phyloP scores from a whole-genome alignment of 2,329 filamentous ascomycete genomes.

The Pestalotiopsis sp. region DNA sequence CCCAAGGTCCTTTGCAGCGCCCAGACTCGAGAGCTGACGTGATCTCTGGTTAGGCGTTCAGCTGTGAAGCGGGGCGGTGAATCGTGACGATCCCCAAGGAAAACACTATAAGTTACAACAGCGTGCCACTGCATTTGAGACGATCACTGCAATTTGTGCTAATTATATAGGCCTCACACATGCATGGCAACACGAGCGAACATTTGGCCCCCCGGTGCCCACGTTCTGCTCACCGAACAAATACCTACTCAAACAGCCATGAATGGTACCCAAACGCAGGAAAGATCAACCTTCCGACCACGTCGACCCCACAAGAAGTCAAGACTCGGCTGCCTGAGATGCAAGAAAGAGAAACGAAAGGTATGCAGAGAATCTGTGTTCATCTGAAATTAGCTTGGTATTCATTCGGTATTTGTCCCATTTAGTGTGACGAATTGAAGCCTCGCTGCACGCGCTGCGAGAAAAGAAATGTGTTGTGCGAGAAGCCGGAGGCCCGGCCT shows the following conservation, averaged over 20 bases:
- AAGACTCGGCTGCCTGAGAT: background rate
- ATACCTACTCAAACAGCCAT: background rate
- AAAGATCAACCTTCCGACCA: background rate
- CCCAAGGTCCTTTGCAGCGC: too few relatives aligned
- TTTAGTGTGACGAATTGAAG: background rate
- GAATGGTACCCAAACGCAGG: background rate
- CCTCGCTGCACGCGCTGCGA: slow-evolving; percentile 4
- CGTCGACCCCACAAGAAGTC: slow-evolving; percentile 6
- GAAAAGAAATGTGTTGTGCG: background rate
- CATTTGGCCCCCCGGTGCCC: background rate
- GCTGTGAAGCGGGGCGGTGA: too few relatives aligned
- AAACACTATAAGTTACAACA: too few relatives aligned
- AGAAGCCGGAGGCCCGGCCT: background rate
- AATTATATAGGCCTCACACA: too few relatives aligned
- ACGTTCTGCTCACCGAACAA: background rate
- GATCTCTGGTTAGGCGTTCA: too few relatives aligned
- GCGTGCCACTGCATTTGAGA: too few relatives aligned
- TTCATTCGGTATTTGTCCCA: background rate
- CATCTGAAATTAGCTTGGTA: background rate
- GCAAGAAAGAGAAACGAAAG: slow-evolving; percentile 1
- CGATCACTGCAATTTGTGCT: too few relatives aligned
- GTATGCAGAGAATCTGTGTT: background rate
- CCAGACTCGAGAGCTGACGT: too few relatives aligned
- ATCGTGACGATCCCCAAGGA: too few relatives aligned
- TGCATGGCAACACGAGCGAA: background rate